Percentiles rank a stretch among this genome's conserved stretches.
Conservation (phyloP, 495 filamentous ascomycete genomes). For the Tuber melanosporum region DNA sequence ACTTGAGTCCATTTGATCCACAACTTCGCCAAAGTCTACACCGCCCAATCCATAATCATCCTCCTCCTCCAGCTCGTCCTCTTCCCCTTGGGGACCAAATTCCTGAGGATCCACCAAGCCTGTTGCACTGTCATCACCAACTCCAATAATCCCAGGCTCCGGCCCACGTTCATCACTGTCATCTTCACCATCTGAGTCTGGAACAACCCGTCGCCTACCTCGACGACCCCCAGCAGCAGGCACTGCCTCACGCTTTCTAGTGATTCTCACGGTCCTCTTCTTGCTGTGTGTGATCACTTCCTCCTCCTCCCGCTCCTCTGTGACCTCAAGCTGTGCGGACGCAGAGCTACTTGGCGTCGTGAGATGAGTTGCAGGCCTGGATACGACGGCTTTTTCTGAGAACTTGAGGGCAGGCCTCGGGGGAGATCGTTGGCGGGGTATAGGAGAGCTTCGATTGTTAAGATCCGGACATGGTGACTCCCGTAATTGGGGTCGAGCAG, state of each 20-base stretch:
- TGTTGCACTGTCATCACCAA: constrained; percentile 7
- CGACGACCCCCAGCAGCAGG: background rate
- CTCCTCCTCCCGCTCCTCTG: constrained; percentile 19
- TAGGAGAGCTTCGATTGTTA: background rate
- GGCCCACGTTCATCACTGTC: background rate
- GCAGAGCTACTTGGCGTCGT: constrained; percentile 6
- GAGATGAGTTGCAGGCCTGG: background rate
- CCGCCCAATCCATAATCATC: constrained; percentile 19
- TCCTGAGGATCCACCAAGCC: constrained; percentile 1
- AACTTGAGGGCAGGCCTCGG: background rate
- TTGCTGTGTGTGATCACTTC: constrained; percentile 17
- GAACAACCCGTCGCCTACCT: constrained; percentile 14
- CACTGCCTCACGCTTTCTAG: constrained; percentile 7
- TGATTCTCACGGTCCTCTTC: constrained; percentile 15
- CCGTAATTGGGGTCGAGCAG: background rate
- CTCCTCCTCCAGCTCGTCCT: constrained; percentile 21
- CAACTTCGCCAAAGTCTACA: constrained; percentile 10
- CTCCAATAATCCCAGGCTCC: background rate
- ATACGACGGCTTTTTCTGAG: background rate
- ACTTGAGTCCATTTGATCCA: constrained; percentile 9
- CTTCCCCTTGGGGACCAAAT: background rate
- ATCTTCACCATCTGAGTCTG: constrained; percentile 27
- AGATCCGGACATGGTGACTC: constrained; percentile 17
- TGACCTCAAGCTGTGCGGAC: constrained; percentile 14
- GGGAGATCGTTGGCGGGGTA: background rate